phyloP scores from a whole-genome alignment of 2,329 filamentous ascomycete species.

The Ilyonectria mors-panacis region DNA sequence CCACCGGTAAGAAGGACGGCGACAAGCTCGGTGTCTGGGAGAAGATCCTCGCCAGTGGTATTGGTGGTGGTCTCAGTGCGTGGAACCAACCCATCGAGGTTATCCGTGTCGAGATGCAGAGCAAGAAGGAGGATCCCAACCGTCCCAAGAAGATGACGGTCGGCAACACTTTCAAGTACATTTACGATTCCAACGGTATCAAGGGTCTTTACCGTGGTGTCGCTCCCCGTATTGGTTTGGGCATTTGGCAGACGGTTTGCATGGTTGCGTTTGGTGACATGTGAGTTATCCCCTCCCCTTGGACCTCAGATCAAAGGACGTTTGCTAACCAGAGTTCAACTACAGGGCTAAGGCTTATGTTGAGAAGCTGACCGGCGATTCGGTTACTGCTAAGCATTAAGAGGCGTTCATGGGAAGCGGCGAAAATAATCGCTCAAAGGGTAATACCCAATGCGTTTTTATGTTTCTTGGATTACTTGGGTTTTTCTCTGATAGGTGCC shows the following conservation, averaged over 20 bases:
- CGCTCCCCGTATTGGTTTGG: slow-evolving; percentile 91
- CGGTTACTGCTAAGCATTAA: slow-evolving; percentile 78
- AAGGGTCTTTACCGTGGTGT: slow-evolving; percentile 97
- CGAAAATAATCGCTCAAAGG: slow-evolving; percentile 35
- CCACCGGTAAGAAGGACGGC: slow-evolving; percentile 83
- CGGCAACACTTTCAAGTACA: slow-evolving; percentile 87
- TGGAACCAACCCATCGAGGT: slow-evolving; percentile 99
- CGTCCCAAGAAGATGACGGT: slow-evolving; percentile 99
- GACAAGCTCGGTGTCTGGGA: slow-evolving; percentile 85
- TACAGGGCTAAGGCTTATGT: slow-evolving; percentile 77
- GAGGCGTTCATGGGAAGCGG: slow-evolving; percentile 53
- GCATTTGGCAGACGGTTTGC: slow-evolving; percentile 99
- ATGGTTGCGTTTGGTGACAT: slow-evolving; percentile 99
- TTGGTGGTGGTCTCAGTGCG: slow-evolving; percentile 94
- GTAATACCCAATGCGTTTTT: slow-evolving; percentile 40
- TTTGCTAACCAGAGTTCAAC: slow-evolving; percentile 34
- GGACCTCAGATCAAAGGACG: not conserved
- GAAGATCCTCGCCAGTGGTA: slow-evolving; percentile 88
- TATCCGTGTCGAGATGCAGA: slow-evolving; percentile 99
- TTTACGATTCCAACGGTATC: slow-evolving; percentile 90
- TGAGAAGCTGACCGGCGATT: slow-evolving; percentile 76
- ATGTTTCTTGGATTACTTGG: slow-evolving; percentile 33
- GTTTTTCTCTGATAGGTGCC: slow-evolving; percentile 33
- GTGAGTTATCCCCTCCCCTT: slow-evolving; percentile 69
- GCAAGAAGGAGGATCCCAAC: slow-evolving; percentile 97